A percentile compares a stretch with the other conserved stretches of the same genome.
phyloP scores from a whole-genome alignment of 805 yeast species.

The Spathaspora arborariae region DNA sequence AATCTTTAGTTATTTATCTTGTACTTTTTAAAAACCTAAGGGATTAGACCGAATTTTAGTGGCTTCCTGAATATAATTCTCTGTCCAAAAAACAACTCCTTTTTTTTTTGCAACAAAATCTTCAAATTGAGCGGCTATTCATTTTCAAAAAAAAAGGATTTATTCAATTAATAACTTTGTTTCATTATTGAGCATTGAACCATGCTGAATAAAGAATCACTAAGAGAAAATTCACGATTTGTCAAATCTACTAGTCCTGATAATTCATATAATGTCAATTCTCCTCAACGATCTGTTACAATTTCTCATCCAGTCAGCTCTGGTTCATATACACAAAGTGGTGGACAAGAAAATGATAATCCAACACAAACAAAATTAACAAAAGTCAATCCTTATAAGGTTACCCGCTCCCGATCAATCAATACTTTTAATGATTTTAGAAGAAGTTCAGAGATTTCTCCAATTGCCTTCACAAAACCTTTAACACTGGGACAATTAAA shows the following conservation, averaged over 20 bases:
- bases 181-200: background rate
- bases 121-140: background rate
- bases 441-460: background rate
- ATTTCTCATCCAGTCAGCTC: conserved; percentile 3
- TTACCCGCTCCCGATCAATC: conserved; percentile 9
- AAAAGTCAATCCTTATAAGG: conserved; percentile 5
- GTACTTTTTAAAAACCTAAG: too few species aligned
- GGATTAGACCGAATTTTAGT: too few species aligned
- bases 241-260: background rate
- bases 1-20: too few species aligned
- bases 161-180: background rate
- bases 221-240: background rate
- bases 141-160: background rate
- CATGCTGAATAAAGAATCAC: background rate
- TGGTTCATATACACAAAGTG: background rate
- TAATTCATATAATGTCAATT: background rate
- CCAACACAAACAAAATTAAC: conserved; percentile 3
- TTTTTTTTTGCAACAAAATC: background rate
- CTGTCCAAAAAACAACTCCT: background rate
- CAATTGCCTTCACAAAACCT: background rate
- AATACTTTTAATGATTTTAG: conserved; percentile 6
- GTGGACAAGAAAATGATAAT: background rate
- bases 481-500: background rate
- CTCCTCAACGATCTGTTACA: conserved; percentile 7
- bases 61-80: background rate